phyloP scores from a whole-genome alignment of 176 grass and related monocot species.

The Thalia dealbata region DNA sequence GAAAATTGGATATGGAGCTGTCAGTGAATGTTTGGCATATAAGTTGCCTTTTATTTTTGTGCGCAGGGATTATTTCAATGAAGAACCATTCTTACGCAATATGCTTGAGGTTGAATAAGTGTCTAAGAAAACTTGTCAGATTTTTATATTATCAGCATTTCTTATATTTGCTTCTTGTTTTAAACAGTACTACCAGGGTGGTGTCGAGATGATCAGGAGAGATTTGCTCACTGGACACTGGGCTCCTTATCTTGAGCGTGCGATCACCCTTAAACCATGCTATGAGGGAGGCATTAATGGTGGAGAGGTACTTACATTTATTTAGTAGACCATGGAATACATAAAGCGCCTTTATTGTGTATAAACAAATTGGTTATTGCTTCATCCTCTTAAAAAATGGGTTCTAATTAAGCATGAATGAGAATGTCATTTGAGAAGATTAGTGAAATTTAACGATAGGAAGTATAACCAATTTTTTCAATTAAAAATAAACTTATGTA shows the following conservation, averaged over 20 bases:
- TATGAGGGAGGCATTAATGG: slow-evolving; percentile 77
- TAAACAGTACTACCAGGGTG: slow-evolving; percentile 82
- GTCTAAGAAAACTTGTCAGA: not conserved
- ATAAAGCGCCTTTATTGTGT: not conserved
- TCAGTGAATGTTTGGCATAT: slow-evolving; percentile 92
- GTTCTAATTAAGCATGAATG: not conserved
- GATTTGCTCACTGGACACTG: slow-evolving; percentile 94
- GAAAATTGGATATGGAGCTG: slow-evolving; percentile 94
- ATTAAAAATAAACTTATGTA: no score
- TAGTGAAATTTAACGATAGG: not conserved
- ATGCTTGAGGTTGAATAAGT: slow-evolving; percentile 81
- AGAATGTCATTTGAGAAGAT: not conserved
- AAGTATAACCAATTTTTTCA: not conserved
- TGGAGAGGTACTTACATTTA: slow-evolving; percentile 43
- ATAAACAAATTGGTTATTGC: not conserved
- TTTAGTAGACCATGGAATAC: not conserved
- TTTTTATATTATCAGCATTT: slow-evolving; percentile 17
- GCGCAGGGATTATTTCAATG: slow-evolving; percentile 97
- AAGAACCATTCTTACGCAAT: slow-evolving; percentile 94
- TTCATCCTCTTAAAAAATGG: not conserved
- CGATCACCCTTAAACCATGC: slow-evolving; percentile 69
- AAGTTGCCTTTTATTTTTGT: slow-evolving; percentile 95
- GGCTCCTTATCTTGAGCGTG: slow-evolving; percentile 80
- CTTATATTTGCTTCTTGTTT: slow-evolving; percentile 7
- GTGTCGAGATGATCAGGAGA: slow-evolving; percentile 96